phyloP scores from a whole-genome alignment of 179 eudicot species.

The Camellia oleifera region DNA sequence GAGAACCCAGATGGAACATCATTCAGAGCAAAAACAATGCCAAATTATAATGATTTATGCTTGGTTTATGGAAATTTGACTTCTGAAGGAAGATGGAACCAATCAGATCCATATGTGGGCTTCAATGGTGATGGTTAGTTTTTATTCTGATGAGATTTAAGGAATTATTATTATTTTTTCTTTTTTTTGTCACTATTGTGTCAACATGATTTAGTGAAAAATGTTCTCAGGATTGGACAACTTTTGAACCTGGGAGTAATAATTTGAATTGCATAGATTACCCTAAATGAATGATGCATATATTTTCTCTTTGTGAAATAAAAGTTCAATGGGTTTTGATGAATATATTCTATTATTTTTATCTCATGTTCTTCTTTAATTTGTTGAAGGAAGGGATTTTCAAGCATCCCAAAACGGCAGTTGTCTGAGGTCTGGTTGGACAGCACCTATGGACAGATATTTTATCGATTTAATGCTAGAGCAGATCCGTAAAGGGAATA shows the following conservation, averaged over 20 bases:
- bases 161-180: not conserved
- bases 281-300: not conserved
- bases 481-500: no score
- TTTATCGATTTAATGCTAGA: no score
- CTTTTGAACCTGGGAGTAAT: not conserved
- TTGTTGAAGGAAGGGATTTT: no score
- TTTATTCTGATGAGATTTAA: not conserved
- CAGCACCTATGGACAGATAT: no score
- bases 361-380: no score
- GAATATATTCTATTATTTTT: not conserved
- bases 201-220: not conserved
- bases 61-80: not conserved
- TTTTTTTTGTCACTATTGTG: not conserved
- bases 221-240: no score
- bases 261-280: not conserved
- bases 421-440: no score
- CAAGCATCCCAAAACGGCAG: no score
- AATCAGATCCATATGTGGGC: not conserved
- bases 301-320: not conserved
- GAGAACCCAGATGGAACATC: constrained; percentile 5
- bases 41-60: constrained; percentile 12
- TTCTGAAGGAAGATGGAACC: not conserved
- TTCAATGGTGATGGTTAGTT: constrained; percentile 2
- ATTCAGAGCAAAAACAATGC: not conserved
- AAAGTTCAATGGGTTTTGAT: not conserved